phyloP scores from a whole-genome alignment of 148 eudicot species.

The Spergularia marina region DNA sequence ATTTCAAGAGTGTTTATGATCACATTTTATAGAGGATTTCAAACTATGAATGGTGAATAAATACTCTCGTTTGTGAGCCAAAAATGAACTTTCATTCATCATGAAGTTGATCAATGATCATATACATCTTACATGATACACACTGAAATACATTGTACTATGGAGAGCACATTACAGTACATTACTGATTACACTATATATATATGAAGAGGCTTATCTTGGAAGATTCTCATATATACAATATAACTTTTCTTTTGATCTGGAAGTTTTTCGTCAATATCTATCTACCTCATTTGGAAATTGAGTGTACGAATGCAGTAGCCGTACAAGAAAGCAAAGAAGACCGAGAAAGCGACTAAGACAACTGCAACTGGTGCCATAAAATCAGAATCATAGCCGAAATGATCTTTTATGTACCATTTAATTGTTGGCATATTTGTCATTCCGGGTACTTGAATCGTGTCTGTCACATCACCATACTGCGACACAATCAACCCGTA shows the following conservation, averaged over 20 bases:
- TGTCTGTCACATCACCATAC: conserved; percentile 58
- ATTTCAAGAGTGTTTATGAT: no score
- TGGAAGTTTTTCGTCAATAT: background rate
- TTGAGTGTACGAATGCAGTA: conserved; percentile 77
- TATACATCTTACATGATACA: conserved; percentile 5
- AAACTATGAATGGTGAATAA: no score
- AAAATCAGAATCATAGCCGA: conserved; percentile 73
- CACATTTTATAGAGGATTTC: no score
- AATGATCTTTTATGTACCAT: conserved; percentile 50
- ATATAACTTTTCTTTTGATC: background rate
- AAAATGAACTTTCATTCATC: conserved; percentile 8
- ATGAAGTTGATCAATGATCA: background rate
- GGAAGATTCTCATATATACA: background rate
- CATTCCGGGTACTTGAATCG: conserved; percentile 49
- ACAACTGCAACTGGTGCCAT: conserved; percentile 77
- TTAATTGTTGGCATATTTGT: conserved; percentile 34
- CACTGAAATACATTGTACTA: background rate
- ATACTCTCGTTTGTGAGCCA: conserved; percentile 3
- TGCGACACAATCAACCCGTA: conserved; percentile 84
- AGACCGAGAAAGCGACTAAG: conserved; percentile 65
- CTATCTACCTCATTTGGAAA: conserved; percentile 77
- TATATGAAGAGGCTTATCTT: background rate
- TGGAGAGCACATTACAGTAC: background rate
- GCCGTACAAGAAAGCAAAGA: conserved; percentile 90
- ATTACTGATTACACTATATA: background rate